A percentile compares a stretch with the other conserved stretches of the same genome.
phyloP scores from a whole-genome alignment of 2,329 filamentous ascomycete genomes.

The Chaetomiaceae sp. region DNA sequence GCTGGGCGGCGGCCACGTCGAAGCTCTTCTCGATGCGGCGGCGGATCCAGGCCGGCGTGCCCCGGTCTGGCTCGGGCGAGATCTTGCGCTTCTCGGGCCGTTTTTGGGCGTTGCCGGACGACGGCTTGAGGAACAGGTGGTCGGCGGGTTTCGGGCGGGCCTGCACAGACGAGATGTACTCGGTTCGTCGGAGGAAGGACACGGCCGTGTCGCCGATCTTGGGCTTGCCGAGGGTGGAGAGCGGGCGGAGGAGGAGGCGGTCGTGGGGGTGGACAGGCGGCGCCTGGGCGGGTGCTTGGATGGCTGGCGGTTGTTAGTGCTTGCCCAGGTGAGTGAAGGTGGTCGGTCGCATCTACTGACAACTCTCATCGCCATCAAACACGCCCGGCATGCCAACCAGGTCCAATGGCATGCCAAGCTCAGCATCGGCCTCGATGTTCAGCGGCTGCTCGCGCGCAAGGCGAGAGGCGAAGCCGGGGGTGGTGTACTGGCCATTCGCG shows the following conservation, averaged over 20 bases:
- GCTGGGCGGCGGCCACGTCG: conserved; percentile 45
- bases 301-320: conserved; percentile 58
- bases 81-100: conserved; percentile 39
- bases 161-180: conserved; percentile 73
- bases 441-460: conserved; percentile 86
- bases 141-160: conserved; percentile 47
- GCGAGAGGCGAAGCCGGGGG: conserved; percentile 80
- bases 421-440: conserved; percentile 95
- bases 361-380: conserved; percentile 90
- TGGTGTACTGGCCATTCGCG: conserved; percentile 80
- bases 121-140: conserved; percentile 27
- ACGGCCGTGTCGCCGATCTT: conserved; percentile 70
- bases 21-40: conserved; percentile 61
- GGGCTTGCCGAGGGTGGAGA: conserved; percentile 79
- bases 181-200: conserved; percentile 90
- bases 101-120: conserved; percentile 28
- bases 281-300: conserved; percentile 68
- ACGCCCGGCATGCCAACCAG: conserved; percentile 90
- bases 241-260: conserved; percentile 72
- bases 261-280: conserved; percentile 77
- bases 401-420: conserved; percentile 95
- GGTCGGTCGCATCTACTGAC: conserved; percentile 45
- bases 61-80: conserved; percentile 54
- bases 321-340: conserved; percentile 15
- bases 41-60: conserved; percentile 60